Evolutionary conservation across 2,329 filamentous ascomycete genomes (phyloP), one percentile per base, ranked within the genome.

Genomic region (Lasiodiplodia theobromae): DNA sequence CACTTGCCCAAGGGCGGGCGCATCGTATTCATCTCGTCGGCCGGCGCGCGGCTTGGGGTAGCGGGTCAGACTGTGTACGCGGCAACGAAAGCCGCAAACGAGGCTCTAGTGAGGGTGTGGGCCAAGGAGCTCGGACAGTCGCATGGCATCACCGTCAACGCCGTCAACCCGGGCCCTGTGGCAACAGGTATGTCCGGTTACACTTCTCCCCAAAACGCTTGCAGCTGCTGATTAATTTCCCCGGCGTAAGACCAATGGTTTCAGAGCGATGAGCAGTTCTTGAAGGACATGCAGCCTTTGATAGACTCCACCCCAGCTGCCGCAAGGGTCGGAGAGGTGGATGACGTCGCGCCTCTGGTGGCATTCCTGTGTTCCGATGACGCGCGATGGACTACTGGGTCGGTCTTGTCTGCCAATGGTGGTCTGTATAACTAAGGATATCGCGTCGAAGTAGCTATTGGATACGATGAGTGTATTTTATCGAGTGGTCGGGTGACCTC

Each of bases 101-200:
- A 89, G 73, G 84, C 82, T 0, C 74, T 88, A 47, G 88, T 87
- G 14, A 78, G 86, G 0, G 82, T 79, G 28, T 87, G 85, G 85
- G 87, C 87, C 0, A 78, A 79, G 0, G 87, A 89, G 75, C 75
- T 89, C 23, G 86, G 86, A 0, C 72, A 68, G 1, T 25, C 49
- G 11, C 76, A 83, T 65, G 86, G 86, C 0, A 85, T 84, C 65
- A 89, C 86, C 0, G 86, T 87, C 23, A 89, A 89, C 71, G 79
- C 81, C 2, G 83, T 89, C 4, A 84, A 84, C 21, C 86, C 86
- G 0, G 87, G 87, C 0, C 86, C 87, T 0, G 84, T 88, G 5
- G 49, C 49, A 21, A 52, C 49, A 11, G 49, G 49, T 52, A 23
- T 21, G 49, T 52, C 18, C 18, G 10, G 18, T 21, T n/a, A n/a